Evolutionary conservation across 495 filamentous ascomycete species (phyloP), one percentile per base, ranked within the genome.

Genomic region (Aspergillus cristatus): DNA sequence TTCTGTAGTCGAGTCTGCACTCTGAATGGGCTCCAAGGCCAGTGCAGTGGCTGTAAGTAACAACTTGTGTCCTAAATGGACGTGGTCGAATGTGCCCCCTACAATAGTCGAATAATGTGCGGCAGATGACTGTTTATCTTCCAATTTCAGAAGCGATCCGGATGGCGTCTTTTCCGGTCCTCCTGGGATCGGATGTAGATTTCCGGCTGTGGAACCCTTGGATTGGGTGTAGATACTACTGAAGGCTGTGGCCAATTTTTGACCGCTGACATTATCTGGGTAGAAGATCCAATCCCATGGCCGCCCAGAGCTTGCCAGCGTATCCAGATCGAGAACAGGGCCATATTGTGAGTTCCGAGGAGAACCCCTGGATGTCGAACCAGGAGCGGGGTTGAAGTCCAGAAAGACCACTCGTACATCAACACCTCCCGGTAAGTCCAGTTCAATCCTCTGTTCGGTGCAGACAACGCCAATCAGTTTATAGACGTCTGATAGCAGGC

Each of bases 21-120:
- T 37, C 50, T 39, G 53, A 3, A 56, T 49, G 2, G 69, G 62
- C 2, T 75, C 71, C 13, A 90, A 58, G 7, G 85, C 67, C 34
- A 95, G 67, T 3, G 82, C 81, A 7, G 79, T 82, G 48, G 89
- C 89, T 6, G 89, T 90, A 25, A 98, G 68, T 6, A 98, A 75
- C 15, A 96, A 70, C 53, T 95, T 96, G 66, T 98, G 91, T n/a
- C 91, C 91, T 18, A 84, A 75, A 54, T 97, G 91, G 26, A 98
- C 75, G 60, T 97, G 86, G 59, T 98, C 91, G 55, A 97, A 98
- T 3, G 91, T 97, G 14, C 91, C 91, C 29, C 90, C 91, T 22
- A 97, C 78, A n/a, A 76, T 78, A 22, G 94, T 82, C 13, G 73
- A 70, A 44, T 58, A 54, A 53, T 79, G 72, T 32, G 54, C 48